These are phyloP conservation scores for Xylaria sp. DNA, from an alignment of 2,329 filamentous ascomycete species.

Conservation along the genomic window DNA sequence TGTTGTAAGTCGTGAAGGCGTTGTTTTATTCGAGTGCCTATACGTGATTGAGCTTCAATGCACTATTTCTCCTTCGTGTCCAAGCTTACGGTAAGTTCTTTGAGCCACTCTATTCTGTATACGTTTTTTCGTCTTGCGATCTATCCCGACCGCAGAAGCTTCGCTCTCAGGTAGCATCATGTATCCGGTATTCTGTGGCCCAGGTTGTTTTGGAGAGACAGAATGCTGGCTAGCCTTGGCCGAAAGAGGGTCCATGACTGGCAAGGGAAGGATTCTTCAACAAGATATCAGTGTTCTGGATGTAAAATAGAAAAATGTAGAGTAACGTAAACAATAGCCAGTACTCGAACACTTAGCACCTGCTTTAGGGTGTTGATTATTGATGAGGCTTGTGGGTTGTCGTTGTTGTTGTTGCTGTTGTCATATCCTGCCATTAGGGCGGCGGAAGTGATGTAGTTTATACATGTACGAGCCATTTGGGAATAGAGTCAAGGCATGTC, in stretches of 20 bases:
- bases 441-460: background rate
- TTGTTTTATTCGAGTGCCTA: slow-evolving; percentile 21
- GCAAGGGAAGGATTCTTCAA: background rate
- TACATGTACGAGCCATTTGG: slow-evolving; percentile 1
- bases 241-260: background rate
- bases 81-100: slow-evolving; percentile 19
- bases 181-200: background rate
- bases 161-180: background rate
- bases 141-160: slow-evolving; percentile 5
- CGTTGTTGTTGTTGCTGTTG: background rate
- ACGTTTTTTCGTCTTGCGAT: slow-evolving; percentile 19
- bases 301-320: background rate
- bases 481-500: background rate
- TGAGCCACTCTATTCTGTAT: slow-evolving; percentile 21
- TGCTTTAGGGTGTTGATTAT: too few species aligned
- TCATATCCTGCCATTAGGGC: background rate
- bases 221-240: background rate
- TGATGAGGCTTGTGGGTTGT: too few species aligned
- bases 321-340: background rate
- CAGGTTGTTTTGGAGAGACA: background rate
- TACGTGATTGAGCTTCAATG: background rate
- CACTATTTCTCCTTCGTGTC: background rate
- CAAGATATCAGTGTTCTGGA: background rate
- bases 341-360: too few species aligned
- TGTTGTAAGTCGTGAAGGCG: slow-evolving; percentile 21